These are phyloP conservation scores for Dioscorea zingiberensis DNA, from an alignment of 106 monocot genomes.

Conservation along the genomic window DNA sequence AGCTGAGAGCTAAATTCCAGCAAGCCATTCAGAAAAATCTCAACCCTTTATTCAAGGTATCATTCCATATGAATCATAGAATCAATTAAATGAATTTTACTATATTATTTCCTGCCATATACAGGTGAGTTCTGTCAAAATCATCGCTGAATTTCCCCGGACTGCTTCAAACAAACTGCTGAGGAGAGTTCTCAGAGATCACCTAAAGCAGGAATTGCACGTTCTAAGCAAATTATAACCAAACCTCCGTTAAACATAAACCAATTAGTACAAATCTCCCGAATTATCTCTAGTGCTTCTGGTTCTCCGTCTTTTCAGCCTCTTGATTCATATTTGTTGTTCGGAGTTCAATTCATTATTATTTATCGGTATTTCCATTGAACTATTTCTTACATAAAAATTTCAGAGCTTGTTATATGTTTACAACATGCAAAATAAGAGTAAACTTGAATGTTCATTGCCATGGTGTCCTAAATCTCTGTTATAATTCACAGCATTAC, in stretches of 20 bases:
- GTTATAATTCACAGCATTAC: too few species aligned
- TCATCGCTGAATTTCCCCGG: constrained; percentile 61
- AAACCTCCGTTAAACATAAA: too few species aligned
- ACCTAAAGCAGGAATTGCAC: constrained; percentile 24
- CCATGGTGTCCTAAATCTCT: too few species aligned
- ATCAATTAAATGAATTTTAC: background rate
- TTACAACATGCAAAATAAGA: background rate
- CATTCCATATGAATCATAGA: background rate
- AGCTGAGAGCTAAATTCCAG: constrained; percentile 57
- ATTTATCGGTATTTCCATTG: too few species aligned
- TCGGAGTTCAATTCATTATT: too few species aligned
- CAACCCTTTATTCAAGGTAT: constrained; percentile 92
- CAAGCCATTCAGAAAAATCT: constrained; percentile 64
- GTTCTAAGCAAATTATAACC: constrained; percentile 34
- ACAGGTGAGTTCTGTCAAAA: constrained; percentile 58
- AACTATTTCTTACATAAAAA: too few species aligned
- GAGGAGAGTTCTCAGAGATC: constrained; percentile 57
- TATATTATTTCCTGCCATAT: background rate
- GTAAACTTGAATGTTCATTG: too few species aligned
- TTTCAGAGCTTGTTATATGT: background rate
- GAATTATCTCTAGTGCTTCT: too few species aligned
- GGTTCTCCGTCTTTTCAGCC: too few species aligned
- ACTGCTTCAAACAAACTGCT: constrained; percentile 66
- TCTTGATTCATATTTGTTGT: too few species aligned
- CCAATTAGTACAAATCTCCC: too few species aligned